Conservation (phyloP, 31 red algal genomes). For the Endocladia muricata region DNA sequence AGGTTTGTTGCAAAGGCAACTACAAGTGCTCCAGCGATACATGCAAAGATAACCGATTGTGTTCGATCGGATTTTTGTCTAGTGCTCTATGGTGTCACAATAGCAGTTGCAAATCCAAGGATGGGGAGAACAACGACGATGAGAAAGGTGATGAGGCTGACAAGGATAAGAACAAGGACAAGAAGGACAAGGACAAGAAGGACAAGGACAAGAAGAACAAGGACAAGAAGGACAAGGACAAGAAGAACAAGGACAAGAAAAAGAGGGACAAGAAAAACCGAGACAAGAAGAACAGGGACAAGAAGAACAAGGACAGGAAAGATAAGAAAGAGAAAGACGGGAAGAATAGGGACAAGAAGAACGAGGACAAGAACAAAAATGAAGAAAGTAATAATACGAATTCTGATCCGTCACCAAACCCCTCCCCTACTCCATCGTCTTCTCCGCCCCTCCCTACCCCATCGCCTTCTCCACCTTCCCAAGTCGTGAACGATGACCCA, state of each 20-base stretch:
- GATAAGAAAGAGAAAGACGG: conserved; percentile 3
- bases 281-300: not conserved
- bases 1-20: conserved; percentile 40
- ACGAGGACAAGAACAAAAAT: not conserved
- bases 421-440: conserved; percentile 18
- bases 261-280: not conserved
- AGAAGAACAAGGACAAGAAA: not conserved
- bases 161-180: not conserved
- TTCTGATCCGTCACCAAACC: not conserved
- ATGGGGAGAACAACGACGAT: conserved; percentile 1
- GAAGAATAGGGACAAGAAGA: not conserved
- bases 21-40: conserved; percentile 41
- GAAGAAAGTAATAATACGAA: not conserved
- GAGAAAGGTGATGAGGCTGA: not conserved
- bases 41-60: conserved; percentile 39
- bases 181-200: not conserved
- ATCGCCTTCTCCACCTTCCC: not conserved
- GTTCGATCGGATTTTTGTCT: conserved; percentile 26
- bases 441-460: not conserved
- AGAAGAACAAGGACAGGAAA: not conserved
- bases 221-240: not conserved
- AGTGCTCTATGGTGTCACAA: conserved; percentile 42
- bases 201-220: not conserved
- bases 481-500: conserved; percentile 13
- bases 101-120: conserved; percentile 19